These are phyloP conservation scores for Claviceps fusiformis DNA, from an alignment of 2,329 filamentous ascomycete genomes.

Conservation along the genomic window DNA sequence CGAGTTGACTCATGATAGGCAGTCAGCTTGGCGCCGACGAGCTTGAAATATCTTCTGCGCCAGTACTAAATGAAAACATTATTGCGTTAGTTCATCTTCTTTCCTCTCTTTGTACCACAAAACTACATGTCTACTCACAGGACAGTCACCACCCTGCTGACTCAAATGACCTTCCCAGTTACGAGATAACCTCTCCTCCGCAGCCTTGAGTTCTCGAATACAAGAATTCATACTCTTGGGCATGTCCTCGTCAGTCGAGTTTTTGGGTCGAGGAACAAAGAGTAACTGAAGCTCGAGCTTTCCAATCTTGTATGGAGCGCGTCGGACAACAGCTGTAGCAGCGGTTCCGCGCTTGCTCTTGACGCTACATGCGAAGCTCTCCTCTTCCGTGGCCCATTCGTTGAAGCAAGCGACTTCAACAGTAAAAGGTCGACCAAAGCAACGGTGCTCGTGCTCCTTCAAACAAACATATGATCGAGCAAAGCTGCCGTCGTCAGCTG, in stretches of 20 bases:
- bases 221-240: constrained; percentile 98
- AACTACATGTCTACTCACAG: constrained; percentile 47
- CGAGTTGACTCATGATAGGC: constrained; percentile 93
- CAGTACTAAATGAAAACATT: constrained; percentile 54
- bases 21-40: constrained; percentile 79
- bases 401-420: constrained; percentile 95
- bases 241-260: constrained; percentile 84
- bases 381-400: constrained; percentile 90
- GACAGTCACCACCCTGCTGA: constrained; percentile 95
- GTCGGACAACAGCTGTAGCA: constrained; percentile 54
- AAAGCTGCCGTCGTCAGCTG: constrained; percentile 87
- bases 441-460: constrained; percentile 78
- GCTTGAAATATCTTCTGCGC: constrained; percentile 94
- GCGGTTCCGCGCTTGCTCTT: constrained; percentile 79
- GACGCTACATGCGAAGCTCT: constrained; percentile 64
- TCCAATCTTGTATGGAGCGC: constrained; percentile 91
- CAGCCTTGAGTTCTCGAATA: constrained; percentile 82
- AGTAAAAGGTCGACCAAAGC: constrained; percentile 76
- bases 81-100: constrained; percentile 22
- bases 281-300: constrained; percentile 89
- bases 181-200: constrained; percentile 64
- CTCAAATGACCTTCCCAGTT: constrained; percentile 83
- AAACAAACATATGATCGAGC: constrained; percentile 86
- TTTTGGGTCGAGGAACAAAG: constrained; percentile 86
- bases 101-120: not conserved